Conservation (phyloP, 2,329 filamentous ascomycete species). For the Cladosporium sp. region DNA sequence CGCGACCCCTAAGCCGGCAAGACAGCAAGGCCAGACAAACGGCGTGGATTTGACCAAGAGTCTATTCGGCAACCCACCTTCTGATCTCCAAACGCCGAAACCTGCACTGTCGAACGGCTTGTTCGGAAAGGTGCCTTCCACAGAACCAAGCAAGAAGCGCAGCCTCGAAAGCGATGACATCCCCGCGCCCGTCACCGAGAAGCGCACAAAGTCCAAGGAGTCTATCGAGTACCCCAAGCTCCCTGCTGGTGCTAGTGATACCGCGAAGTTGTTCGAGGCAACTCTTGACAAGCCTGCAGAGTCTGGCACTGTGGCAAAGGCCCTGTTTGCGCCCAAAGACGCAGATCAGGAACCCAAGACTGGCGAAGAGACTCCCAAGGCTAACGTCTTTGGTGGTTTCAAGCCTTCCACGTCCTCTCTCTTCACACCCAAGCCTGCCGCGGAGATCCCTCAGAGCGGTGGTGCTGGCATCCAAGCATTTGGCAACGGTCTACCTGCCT, state of each 20-base stretch:
- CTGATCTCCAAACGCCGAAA: slow-evolving; percentile 18
- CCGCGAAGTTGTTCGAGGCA: slow-evolving; percentile 28
- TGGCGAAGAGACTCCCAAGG: slow-evolving; percentile 6
- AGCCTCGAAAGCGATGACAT: slow-evolving; percentile 20
- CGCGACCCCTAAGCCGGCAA: slow-evolving; percentile 1
- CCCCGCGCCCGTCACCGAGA: slow-evolving; percentile 24
- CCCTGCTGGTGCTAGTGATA: slow-evolving; percentile 27
- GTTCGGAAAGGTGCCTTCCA: slow-evolving; percentile 21
- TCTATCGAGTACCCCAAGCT: slow-evolving; percentile 26
- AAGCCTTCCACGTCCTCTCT: slow-evolving; percentile 13
- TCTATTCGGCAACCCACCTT: slow-evolving; percentile 8
- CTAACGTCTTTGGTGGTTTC: slow-evolving; percentile 13
- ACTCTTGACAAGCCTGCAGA: slow-evolving; percentile 24
- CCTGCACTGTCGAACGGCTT: slow-evolving; percentile 15
- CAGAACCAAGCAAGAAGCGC: slow-evolving; percentile 26
- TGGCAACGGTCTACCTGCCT: too few species aligned
- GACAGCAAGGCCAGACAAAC: slow-evolving; percentile 1
- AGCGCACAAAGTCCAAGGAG: slow-evolving; percentile 27
- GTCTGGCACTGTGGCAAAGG: slow-evolving; percentile 13
- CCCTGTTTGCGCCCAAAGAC: slow-evolving; percentile 16
- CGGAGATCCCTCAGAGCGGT: neutral
- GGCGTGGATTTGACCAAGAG: slow-evolving; percentile 13
- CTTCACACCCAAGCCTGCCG: slow-evolving; percentile 10
- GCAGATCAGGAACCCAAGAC: neutral
- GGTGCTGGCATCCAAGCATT: too few species aligned